These are phyloP conservation scores for Deinandra increscens DNA, from an alignment of 129 eudicot genomes.

Conservation along the genomic window DNA sequence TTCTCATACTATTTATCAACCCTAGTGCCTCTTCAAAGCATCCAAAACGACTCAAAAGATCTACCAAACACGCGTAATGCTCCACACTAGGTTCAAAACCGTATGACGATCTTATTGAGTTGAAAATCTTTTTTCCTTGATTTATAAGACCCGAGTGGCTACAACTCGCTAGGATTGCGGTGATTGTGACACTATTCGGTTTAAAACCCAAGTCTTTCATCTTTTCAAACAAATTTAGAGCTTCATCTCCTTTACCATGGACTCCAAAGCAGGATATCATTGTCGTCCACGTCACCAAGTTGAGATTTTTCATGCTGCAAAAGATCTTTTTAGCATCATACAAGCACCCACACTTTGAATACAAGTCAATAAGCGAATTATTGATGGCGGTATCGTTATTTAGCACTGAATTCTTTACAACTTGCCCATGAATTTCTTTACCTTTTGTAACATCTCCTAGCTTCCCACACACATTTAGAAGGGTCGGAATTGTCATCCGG, in stretches of 20 bases:
- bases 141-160: slow-evolving; percentile 50
- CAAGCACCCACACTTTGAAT: slow-evolving; percentile 49
- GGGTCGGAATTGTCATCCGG: slow-evolving; percentile 38
- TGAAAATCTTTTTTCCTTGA: slow-evolving; percentile 33
- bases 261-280: slow-evolving; percentile 52
- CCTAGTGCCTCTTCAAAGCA: slow-evolving; percentile 37
- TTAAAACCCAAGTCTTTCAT: slow-evolving; percentile 36
- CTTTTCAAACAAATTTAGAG: slow-evolving; percentile 32
- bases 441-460: slow-evolving; percentile 42
- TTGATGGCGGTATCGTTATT: slow-evolving; percentile 27
- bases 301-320: not conserved
- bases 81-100: slow-evolving; percentile 37
- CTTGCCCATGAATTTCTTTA: slow-evolving; percentile 46
- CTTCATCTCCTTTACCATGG: slow-evolving; percentile 41
- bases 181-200: slow-evolving; percentile 48
- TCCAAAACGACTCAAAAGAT: slow-evolving; percentile 47
- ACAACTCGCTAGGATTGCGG: slow-evolving; percentile 43
- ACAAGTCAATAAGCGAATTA: slow-evolving; percentile 41
- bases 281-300: slow-evolving; percentile 48
- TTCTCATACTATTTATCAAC: slow-evolving; percentile 30
- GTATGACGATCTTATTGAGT: slow-evolving; percentile 31
- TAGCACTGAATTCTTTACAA: slow-evolving; percentile 24
- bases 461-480: slow-evolving; percentile 43
- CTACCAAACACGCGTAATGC: slow-evolving; percentile 45
- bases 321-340: slow-evolving; percentile 33